phyloP scores from a whole-genome alignment of 441 rosid species.

The Pelargonium cotyledonis region DNA sequence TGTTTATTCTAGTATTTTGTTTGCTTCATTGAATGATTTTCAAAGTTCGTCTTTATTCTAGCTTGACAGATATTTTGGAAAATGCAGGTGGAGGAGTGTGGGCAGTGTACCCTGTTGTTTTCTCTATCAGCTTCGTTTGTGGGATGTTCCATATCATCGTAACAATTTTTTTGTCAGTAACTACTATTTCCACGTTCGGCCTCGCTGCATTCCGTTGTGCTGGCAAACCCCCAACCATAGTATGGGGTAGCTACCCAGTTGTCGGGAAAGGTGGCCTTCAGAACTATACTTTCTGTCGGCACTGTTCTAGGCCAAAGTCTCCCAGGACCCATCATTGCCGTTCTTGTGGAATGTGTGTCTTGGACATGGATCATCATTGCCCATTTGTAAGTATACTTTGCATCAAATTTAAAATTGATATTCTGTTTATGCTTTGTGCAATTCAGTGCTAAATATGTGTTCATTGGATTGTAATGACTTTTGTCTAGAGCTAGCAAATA shows the following conservation, averaged over 20 bases:
- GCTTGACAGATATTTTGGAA: constrained; percentile 16
- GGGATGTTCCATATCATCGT: constrained; percentile 51
- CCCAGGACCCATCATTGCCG: constrained; percentile 89
- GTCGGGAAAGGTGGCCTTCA: constrained; percentile 67
- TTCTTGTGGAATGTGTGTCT: constrained; percentile 75
- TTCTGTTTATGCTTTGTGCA: background rate
- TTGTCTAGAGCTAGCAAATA: background rate
- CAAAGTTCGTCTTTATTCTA: constrained; percentile 10
- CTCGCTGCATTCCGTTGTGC: constrained; percentile 68
- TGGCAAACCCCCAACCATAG: constrained; percentile 49
- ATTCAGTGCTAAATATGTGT: background rate
- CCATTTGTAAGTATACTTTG: constrained; percentile 37
- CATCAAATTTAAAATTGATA: background rate
- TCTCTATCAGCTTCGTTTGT: constrained; percentile 49
- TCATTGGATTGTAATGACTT: background rate
- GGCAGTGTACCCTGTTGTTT: constrained; percentile 71
- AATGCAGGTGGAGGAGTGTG: constrained; percentile 85
- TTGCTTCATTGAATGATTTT: background rate
- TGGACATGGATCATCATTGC: constrained; percentile 99
- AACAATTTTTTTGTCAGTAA: constrained; percentile 37
- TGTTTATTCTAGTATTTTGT: background rate
- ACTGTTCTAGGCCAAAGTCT: constrained; percentile 77
- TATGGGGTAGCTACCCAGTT: constrained; percentile 80
- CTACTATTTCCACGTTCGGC: constrained; percentile 53
- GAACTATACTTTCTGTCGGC: constrained; percentile 71